Evolutionary conservation across 2,329 filamentous ascomycete species (phyloP), one percentile per base, ranked within the genome.

Genomic region (Lasiodiplodia gonubiensis): DNA sequence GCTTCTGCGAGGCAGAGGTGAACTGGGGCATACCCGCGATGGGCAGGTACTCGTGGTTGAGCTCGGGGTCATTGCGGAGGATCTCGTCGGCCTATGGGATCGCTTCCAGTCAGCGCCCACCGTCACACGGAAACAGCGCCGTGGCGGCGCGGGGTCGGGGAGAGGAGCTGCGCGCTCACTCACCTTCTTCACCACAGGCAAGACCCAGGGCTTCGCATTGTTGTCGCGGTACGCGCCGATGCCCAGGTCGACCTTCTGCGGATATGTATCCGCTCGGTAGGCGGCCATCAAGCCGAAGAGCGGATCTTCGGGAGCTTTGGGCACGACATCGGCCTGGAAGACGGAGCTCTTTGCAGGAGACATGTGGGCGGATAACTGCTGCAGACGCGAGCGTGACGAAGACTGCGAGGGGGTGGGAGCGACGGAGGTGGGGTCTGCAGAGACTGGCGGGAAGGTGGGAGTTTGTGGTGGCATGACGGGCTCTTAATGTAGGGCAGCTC

Each of bases 1-100:
- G 86, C 83, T 95, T 94, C 78, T 94, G 92, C 27, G 95, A 94
- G 77, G 95, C 96, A 73, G 88, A 86, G 68, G 93, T 97, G 83
- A 97, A 96, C 70, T 90, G 86, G 67, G 90, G 82, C 68, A 98
- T 86, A 76, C 95, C 95, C 70, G 93, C 91, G 79, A 99, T 99
- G 68, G 95, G 94, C 69, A 96, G 92, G 82, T 99, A 99, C 86
- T 99, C 95, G 85, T 99, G 94, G 84, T 99, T 97, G 74, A 97
- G 86, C 69, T 92, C 87, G 77, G 94, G 93, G 81, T 97, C 93
- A 78, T 91, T 90, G 80, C 90, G 91, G 72, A 98, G 88, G 75
- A 93, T 89, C 72, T 95, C 91, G 79, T 98, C 94, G 74, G 95
- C 95, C 94, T 98, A 78, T 66, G 25, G 46, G 48, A 68, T 57